Evolutionary conservation across 73 alveolate species (phyloP).

Genomic region (Paramecium tetraurelia): DNA sequence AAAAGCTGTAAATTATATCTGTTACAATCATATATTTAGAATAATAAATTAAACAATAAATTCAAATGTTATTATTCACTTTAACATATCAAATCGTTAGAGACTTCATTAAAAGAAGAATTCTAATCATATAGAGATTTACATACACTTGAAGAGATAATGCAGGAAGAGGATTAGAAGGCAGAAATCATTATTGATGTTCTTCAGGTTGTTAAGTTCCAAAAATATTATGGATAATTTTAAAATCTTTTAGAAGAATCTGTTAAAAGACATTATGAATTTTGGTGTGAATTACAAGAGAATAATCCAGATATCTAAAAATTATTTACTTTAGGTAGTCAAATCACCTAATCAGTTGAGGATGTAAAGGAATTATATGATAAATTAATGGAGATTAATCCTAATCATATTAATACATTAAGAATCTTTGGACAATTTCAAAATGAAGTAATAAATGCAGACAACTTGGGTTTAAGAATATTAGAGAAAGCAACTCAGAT

Average conservation of each 20-base stretch:
- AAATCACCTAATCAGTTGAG: constrained; percentile 44
- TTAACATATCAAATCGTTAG: background rate
- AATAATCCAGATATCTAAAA: constrained; percentile 54
- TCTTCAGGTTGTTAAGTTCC: constrained; percentile 9
- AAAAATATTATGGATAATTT: constrained; percentile 45
- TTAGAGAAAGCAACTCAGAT: constrained; percentile 36
- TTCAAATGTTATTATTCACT: constrained; percentile 37
- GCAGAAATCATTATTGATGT: constrained; percentile 55
- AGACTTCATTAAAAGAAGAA: constrained; percentile 34
- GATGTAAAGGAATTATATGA: constrained; percentile 43
- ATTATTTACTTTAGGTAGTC: constrained; percentile 30
- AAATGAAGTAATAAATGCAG: constrained; percentile 53
- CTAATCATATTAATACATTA: constrained; percentile 50
- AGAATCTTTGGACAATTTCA: constrained; percentile 48
- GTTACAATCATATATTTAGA: background rate
- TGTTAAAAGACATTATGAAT: constrained; percentile 50
- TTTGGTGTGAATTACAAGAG: constrained; percentile 53
- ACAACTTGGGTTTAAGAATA: constrained; percentile 38
- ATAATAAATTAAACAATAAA: constrained; percentile 40
- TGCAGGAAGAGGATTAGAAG: constrained; percentile 53
- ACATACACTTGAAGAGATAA: constrained; percentile 24
- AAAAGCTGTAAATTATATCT: constrained; percentile 28
- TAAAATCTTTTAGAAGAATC: constrained; percentile 28
- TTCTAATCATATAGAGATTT: background rate
- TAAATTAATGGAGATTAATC: constrained; percentile 35